phyloP scores from a whole-genome alignment of 495 filamentous ascomycete species.

The Aspergillus sparsus region DNA sequence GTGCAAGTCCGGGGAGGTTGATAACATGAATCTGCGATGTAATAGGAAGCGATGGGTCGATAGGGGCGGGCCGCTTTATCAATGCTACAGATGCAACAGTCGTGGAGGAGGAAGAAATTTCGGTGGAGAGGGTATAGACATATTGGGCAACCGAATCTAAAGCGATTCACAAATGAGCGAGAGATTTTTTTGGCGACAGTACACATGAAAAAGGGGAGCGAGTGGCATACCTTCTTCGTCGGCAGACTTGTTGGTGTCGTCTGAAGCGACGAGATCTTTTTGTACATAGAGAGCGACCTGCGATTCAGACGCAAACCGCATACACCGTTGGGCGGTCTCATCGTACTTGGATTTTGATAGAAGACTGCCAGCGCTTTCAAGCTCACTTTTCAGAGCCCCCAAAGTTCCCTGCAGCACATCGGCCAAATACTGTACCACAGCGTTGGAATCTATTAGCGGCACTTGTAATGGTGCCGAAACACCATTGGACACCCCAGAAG shows the following conservation, averaged over 20 bases:
- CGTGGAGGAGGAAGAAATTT: constrained; percentile 74
- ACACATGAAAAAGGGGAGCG: not conserved
- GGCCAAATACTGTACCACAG: constrained; percentile 75
- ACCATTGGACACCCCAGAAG: constrained; percentile 50
- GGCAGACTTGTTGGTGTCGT: constrained; percentile 50
- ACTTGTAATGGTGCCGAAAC: constrained; percentile 41
- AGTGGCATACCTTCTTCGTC: constrained; percentile 44
- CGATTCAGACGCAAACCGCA: constrained; percentile 82
- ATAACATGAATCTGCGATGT: constrained; percentile 85
- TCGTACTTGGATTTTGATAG: constrained; percentile 66
- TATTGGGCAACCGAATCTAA: constrained; percentile 48
- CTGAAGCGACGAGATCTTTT: constrained; percentile 69
- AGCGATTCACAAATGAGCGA: constrained; percentile 10
- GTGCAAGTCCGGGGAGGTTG: constrained; percentile 79
- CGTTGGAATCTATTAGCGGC: constrained; percentile 55
- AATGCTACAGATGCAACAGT: constrained; percentile 84
- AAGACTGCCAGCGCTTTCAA: constrained; percentile 78
- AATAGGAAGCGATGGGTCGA: constrained; percentile 78
- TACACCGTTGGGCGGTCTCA: constrained; percentile 85
- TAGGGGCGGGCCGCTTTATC: constrained; percentile 82
- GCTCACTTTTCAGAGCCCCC: constrained; percentile 76
- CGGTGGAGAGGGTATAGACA: constrained; percentile 75
- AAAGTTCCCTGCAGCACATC: constrained; percentile 80
- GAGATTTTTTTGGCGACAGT: not conserved
- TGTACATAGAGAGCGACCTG: constrained; percentile 87